Evolutionary conservation across 1,284 basidiomycete genomes (phyloP), one percentile per base, ranked within the genome.

Genomic region (Meripilus lineatus): DNA sequence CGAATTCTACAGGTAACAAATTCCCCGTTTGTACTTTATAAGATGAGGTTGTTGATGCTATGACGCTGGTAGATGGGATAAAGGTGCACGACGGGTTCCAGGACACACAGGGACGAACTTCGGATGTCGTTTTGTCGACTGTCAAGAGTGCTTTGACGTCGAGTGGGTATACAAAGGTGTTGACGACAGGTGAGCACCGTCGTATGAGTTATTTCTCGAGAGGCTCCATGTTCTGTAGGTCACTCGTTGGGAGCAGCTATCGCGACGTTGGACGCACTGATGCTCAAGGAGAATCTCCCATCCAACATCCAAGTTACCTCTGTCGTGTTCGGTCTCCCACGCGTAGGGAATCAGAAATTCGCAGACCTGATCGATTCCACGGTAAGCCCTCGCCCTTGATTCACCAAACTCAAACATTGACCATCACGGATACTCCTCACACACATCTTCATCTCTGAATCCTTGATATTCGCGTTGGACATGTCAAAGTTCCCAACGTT

Each of bases 51-150:
- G 13, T 11, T 25, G 33, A 42, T 23, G 40, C 15, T 30, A 21
- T 28, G 22, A 32, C 14, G 26, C 18, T 32, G 14, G 14, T 45
- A 63, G 62, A 30, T 18, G 54, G 55, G 40, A 58, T 57, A 3
- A 26, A 63, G 46, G 68, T 72, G 4, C 72, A 75, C 51, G 56
- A 61, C 23, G 73, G 72, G 5, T 75, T 75, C 65, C 67, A 70
- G 38, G 45, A 66, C 22, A 67, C 72, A 0, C 72, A 74, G 39
- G 66, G 64, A 18, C 67, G 71, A 20, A 71, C 70, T 0, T 67
- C 72, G 1, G 66, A 69, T 43, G 44, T 57, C 13, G 54, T 75
- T 10, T 56, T 73, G 5, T 55, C 64, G 1, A 65, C 64, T 17
- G 71, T 74, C 7, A 50, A 64, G 47, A 47, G 53, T 25, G 69